Evolutionary conservation across 2,329 filamentous ascomycete genomes (phyloP), one percentile per base, ranked within the genome.

Genomic region (Tolypocladium nubicola): DNA sequence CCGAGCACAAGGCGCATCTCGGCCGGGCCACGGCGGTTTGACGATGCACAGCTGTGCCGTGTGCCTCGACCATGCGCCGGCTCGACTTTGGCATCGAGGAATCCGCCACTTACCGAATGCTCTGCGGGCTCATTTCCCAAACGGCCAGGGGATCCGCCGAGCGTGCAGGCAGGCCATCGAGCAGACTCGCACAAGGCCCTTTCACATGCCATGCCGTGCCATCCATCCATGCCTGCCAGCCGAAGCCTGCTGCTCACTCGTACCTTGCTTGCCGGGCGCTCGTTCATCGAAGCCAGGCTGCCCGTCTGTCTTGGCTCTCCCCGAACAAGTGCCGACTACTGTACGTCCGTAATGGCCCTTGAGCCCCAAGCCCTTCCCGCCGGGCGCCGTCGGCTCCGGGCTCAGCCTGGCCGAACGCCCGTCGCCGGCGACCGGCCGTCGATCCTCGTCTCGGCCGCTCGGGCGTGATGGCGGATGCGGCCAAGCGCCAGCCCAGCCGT

Each of bases 381-480:
- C 6, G 21, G 41, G n/a, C 21, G 21, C 14, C n/a, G 10, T 26
- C 21, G 10, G 9, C 39, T 19, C 13, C 7, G 14, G 16, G 39
- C 39, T 41, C 39, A 52, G 30, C 50, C 33, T n/a, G 40, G 39
- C n/a, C 43, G 11, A 14, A 26, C 43, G 43, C 54, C 21, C 45
- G 30, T 43, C 56, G 37, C 52, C 41, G 30, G 33, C 35, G 38
- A 11, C 52, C 38, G 30, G 45, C 53, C 30, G 45, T 53, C 53
- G 53, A 56, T 58, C 53, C 37, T 50, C 39, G 30, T 47, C 23
- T 47, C 40, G 26, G 55, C 39, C 50, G 39, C 37, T 56, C 53
- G 53, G 57, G 2, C 57, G n/a, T 38, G n/a, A 19, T 8, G 19
- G 38, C 57, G 19, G 50, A 58, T 58, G 53, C 57, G 54, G 57